Base-by-base conservation (phyloP, 1,139 yeast species). In the Yamadazyma atlantica region DNA sequence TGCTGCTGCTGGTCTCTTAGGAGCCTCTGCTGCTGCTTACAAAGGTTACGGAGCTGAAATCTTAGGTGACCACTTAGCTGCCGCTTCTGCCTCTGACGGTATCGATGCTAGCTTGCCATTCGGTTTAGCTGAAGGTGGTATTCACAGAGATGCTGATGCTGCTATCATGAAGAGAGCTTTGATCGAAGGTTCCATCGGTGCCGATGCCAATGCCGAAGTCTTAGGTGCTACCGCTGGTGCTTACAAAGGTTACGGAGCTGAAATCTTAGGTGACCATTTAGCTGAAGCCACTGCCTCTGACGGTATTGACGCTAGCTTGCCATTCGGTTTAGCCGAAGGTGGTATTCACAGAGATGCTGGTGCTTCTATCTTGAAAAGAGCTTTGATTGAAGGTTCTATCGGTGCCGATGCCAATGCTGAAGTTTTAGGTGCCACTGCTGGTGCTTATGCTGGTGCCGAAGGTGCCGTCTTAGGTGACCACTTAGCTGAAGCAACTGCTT, bases 1-100 rank as follows among this genome's bases (percentile, higher is more conserved):
- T 14, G 36, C 33, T 16, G 29, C 31, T 16, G 36, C 32, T 28
- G 39, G 36, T 14, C 29, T 40, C n/a, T 34, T 42, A 19, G 44
- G 42, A 29, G 46, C 44, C 19, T 40, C 39, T 23, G 40, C 37
- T 35, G 45, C 42, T 32, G 45, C 40, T 34, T 37, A 35, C 34
- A 32, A 17, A 30, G 44, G 40, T 22, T 29, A 28, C 26, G 47
- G 35, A 12, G 41, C 40, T 28, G 49, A 34, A 22, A 39, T 44
- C 32, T 41, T 39, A 28, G 43, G 45, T 30, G 37, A 37, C 31
- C 41, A 33, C 42, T 36, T 36, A 31, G 42, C 42, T 19, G 37
- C 38, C 19, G 44, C 44, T 22, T 17, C 38, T 17, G 44, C 42
- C 19, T 33, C 42, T 34, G 42, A 36, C 27, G 42, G 36, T 29